These are phyloP conservation scores for Xylariales sp. DNA, from an alignment of 2,329 filamentous ascomycete species.

Conservation along the genomic window DNA sequence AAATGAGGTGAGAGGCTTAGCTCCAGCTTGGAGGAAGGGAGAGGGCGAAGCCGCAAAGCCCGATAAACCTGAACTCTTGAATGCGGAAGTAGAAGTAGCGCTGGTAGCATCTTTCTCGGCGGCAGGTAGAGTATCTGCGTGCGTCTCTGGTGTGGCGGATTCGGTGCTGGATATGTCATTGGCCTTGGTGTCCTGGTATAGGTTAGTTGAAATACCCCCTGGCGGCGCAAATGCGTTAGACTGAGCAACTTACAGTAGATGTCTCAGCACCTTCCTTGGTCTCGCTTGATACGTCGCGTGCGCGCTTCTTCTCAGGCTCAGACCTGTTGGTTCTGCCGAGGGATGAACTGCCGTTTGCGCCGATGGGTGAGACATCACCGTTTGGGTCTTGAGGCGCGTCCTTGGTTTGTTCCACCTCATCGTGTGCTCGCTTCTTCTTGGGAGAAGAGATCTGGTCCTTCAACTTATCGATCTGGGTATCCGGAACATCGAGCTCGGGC, in stretches of 20 bases:
- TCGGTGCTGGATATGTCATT: constrained; percentile 10
- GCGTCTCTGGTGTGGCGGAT: constrained; percentile 12
- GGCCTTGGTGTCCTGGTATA: constrained; percentile 10
- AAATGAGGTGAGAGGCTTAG: constrained; percentile 34
- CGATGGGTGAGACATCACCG: constrained; percentile 34
- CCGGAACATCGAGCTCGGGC: constrained; percentile 1
- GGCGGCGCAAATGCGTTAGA: not conserved
- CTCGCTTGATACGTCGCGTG: constrained; percentile 46
- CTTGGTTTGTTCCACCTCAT: constrained; percentile 50
- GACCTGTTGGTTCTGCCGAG: constrained; percentile 45
- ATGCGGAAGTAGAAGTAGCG: constrained; percentile 54
- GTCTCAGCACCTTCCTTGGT: constrained; percentile 25
- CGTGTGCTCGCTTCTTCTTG: constrained; percentile 62
- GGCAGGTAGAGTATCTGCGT: constrained; percentile 12
- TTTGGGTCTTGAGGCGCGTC: constrained; percentile 31
- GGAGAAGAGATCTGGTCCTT: constrained; percentile 53
- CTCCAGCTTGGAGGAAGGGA: constrained; percentile 23
- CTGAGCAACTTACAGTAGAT: constrained; percentile 26
- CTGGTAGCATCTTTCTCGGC: constrained; percentile 21
- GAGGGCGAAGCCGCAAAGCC: constrained; percentile 63
- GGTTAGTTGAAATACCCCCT: not conserved
- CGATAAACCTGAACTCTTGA: constrained; percentile 52
- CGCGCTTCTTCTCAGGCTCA: constrained; percentile 63
- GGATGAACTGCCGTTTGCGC: constrained; percentile 35
- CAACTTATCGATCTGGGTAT: constrained; percentile 30